Percentiles rank a stretch among this genome's conserved stretches.
Conservation (phyloP, 768 basidiomycete species). For the Tricholoma terreum region DNA sequence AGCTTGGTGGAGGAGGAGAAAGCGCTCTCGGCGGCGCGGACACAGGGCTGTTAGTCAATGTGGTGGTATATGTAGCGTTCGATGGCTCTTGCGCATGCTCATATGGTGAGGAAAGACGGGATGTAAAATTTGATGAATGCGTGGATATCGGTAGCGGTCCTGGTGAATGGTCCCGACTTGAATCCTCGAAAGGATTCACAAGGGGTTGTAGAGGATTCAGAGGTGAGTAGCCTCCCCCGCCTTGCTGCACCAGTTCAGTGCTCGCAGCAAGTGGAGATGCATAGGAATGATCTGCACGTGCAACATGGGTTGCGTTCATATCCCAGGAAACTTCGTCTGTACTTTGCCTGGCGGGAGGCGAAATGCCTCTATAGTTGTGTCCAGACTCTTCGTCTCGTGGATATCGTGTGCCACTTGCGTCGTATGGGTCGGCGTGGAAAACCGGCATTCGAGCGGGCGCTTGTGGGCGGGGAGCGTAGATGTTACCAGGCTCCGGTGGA, state of each 20-base stretch:
- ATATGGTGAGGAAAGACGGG: not conserved
- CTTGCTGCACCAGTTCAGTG: conserved; percentile 1
- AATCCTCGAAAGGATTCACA: not conserved
- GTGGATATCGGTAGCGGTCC: not conserved
- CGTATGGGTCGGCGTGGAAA: conserved; percentile 7
- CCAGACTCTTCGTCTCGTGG: conserved; percentile 11
- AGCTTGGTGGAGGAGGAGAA: conserved; percentile 12
- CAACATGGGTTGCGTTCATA: conserved; percentile 10
- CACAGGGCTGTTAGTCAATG: conserved; percentile 5
- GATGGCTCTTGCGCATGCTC: conserved; percentile 22
- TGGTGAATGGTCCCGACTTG: not conserved
- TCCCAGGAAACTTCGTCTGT: conserved; percentile 35
- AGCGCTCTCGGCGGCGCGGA: not conserved
- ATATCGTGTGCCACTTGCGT: not conserved
- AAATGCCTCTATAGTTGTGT: conserved; percentile 8
- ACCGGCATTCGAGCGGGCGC: conserved; percentile 6
- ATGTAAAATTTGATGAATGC: not conserved
- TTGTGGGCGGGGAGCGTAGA: conserved; percentile 53
- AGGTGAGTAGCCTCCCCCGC: not conserved
- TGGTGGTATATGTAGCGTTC: conserved; percentile 21
- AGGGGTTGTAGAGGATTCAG: not conserved
- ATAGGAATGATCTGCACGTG: conserved; percentile 9
- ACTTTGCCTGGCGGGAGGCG: conserved; percentile 18
- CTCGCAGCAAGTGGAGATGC: not conserved
- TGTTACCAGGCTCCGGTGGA: conserved; percentile 35